Percentiles rank a stretch among this genome's conserved stretches.
Evolutionary conservation across 1,139 yeast genomes (phyloP).

Genomic region (Pichia sp.): DNA sequence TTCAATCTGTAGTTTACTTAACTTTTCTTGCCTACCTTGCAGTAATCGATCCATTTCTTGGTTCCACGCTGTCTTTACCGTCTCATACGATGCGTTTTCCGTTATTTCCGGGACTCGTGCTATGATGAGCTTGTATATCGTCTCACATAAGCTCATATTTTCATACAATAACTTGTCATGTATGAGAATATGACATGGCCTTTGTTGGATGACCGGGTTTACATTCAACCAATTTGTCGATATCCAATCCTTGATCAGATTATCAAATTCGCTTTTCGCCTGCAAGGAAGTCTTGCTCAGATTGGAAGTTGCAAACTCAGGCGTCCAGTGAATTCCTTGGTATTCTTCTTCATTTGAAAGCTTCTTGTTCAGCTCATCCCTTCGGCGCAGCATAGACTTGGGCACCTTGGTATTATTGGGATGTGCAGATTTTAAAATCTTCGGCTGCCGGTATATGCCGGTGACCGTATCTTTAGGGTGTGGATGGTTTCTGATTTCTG

Average conservation of each 20-base stretch:
- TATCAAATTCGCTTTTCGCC: constrained; percentile 23
- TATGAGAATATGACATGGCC: constrained; percentile 25
- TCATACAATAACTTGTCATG: constrained; percentile 26
- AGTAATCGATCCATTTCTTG: constrained; percentile 7
- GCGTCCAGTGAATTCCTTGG: constrained; percentile 2
- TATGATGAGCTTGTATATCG: constrained; percentile 7
- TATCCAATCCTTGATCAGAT: constrained; percentile 25
- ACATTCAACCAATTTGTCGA: constrained; percentile 22
- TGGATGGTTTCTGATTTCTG: constrained; percentile 1
- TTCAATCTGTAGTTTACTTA: constrained; percentile 6
- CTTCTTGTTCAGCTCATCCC: constrained; percentile 1
- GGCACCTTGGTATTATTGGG: constrained; percentile 6
- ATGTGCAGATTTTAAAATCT: background rate
- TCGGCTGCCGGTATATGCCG: constrained; percentile 9
- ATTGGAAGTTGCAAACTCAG: constrained; percentile 13
- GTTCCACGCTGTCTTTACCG: constrained; percentile 8
- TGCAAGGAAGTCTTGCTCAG: constrained; percentile 14
- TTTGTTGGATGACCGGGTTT: constrained; percentile 18
- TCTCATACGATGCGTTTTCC: background rate
- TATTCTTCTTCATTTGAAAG: background rate
- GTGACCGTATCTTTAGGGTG: constrained; percentile 6
- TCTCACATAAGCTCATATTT: constrained; percentile 19
- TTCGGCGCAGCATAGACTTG: constrained; percentile 5
- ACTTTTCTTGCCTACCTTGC: background rate
- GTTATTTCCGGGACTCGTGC: constrained; percentile 1